phyloP scores from a whole-genome alignment of 495 filamentous ascomycete genomes.

The Aspergillus carlsbadensis region DNA sequence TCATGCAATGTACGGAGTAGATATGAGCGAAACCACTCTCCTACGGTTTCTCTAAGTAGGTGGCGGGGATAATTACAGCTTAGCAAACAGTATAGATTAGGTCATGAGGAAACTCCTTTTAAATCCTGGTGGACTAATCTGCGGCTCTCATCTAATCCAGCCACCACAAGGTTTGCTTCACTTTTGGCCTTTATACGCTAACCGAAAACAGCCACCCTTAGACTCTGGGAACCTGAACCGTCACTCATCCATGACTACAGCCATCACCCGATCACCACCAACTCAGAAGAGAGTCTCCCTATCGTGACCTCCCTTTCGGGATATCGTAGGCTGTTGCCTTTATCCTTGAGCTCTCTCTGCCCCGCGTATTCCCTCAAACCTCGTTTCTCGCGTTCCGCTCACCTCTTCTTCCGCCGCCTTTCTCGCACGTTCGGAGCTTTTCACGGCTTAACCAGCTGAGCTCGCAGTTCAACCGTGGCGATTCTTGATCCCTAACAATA shows the following conservation, averaged over 20 bases:
- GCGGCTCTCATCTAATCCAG: conserved; percentile 17
- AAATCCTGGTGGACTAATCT: background rate
- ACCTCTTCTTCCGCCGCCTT: conserved; percentile 25
- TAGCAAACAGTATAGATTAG: background rate
- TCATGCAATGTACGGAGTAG: no score
- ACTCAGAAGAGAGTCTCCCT: conserved; percentile 22
- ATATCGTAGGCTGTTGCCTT: conserved; percentile 29
- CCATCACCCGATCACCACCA: conserved; percentile 29
- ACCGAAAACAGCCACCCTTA: conserved; percentile 46
- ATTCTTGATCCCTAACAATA: conserved; percentile 50
- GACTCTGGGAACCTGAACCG: conserved; percentile 36
- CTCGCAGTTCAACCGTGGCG: conserved; percentile 49
- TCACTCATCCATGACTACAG: conserved; percentile 25
- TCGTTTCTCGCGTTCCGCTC: conserved; percentile 23
- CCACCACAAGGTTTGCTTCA: conserved; percentile 25
- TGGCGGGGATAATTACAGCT: no score
- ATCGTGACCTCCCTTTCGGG: conserved; percentile 27
- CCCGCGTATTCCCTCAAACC: conserved; percentile 20
- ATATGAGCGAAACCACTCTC: no score
- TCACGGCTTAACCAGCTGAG: conserved; percentile 42
- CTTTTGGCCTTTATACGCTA: conserved; percentile 30
- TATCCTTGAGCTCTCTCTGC: conserved; percentile 22
- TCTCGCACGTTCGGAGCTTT: conserved; percentile 37
- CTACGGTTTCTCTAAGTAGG: no score
- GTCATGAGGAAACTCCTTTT: no score